Evolutionary conservation across 1,284 basidiomycete genomes (phyloP).

Genomic region (Mycosarcoma mackinlayi): DNA sequence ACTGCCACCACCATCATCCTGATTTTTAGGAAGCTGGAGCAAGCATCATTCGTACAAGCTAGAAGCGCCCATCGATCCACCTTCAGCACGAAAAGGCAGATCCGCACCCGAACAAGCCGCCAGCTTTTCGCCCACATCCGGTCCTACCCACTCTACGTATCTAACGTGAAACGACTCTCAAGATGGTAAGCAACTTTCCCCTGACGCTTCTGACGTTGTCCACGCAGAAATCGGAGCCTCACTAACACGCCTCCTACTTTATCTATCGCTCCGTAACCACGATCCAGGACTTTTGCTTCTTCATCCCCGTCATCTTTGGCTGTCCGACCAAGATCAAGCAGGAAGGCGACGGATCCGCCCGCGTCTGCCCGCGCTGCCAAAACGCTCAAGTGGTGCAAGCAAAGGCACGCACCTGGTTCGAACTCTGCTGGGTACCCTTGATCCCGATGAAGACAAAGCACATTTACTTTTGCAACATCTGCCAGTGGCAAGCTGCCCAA

Average conservation of each 20-base stretch:
- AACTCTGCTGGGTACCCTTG: conserved; percentile 66
- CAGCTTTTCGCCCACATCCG: too few relatives aligned
- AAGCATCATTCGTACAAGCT: too few relatives aligned
- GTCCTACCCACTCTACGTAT: not conserved
- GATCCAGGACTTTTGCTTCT: conserved; percentile 58
- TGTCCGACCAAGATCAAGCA: conserved; percentile 66
- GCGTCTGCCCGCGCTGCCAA: conserved; percentile 66
- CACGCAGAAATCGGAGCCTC: too few relatives aligned
- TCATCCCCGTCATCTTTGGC: conserved; percentile 63
- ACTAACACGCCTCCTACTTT: not conserved
- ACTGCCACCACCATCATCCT: too few relatives aligned
- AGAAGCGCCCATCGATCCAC: too few relatives aligned
- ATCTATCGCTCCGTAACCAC: not conserved
- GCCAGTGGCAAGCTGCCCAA: conserved; percentile 60
- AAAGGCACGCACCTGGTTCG: conserved; percentile 64
- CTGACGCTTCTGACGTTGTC: too few relatives aligned
- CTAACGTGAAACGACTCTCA: not conserved
- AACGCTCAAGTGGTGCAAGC: conserved; percentile 65
- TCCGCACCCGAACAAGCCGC: too few relatives aligned
- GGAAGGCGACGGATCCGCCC: conserved; percentile 59
- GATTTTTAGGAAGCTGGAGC: too few relatives aligned
- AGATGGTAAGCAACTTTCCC: conserved; percentile 2
- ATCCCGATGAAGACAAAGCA: conserved; percentile 59
- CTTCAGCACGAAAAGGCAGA: too few relatives aligned
- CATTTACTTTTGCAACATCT: conserved; percentile 65